A percentile compares a stretch with the other conserved stretches of the same genome.
Conservation (phyloP, 31 red algal species). For the Endocladia muricata region DNA sequence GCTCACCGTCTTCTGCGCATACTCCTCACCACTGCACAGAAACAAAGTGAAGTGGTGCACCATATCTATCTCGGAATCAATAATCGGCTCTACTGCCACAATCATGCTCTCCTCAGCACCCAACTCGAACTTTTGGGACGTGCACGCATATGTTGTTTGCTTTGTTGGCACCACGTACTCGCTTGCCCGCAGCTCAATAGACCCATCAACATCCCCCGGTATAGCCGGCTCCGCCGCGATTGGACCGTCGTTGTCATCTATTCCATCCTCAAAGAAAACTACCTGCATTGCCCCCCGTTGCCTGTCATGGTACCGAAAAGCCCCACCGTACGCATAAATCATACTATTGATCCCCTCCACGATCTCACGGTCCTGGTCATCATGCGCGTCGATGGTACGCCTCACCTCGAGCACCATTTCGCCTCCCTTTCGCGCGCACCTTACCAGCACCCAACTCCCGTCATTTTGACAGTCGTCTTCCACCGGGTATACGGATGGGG, state of each 20-base stretch:
- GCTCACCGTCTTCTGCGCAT: not conserved
- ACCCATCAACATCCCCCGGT: slow-evolving; percentile 45
- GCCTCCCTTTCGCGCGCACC: slow-evolving; percentile 24
- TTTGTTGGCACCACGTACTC: slow-evolving; percentile 36
- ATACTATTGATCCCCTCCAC: slow-evolving; percentile 30
- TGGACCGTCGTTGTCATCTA: not conserved
- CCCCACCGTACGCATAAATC: slow-evolving; percentile 53
- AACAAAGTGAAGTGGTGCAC: slow-evolving; percentile 69
- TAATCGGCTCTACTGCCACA: slow-evolving; percentile 56
- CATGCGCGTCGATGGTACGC: slow-evolving; percentile 38
- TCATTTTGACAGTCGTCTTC: slow-evolving; percentile 48
- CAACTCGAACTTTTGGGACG: not conserved
- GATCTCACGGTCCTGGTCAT: slow-evolving; percentile 48
- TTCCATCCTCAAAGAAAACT: slow-evolving; percentile 7
- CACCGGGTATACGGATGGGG: slow-evolving; percentile 25
- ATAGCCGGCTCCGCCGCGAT: not conserved
- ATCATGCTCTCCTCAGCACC: slow-evolving; percentile 38
- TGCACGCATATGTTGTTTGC: slow-evolving; percentile 64
- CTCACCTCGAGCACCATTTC: slow-evolving; percentile 47
- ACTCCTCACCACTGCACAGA: slow-evolving; percentile 30
- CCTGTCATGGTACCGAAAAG: slow-evolving; percentile 37
- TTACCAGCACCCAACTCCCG: slow-evolving; percentile 45
- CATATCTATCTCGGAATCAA: slow-evolving; percentile 26
- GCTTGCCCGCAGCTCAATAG: slow-evolving; percentile 19
- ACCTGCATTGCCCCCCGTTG: slow-evolving; percentile 17